Percentiles rank a stretch among this genome's conserved stretches.
These are phyloP conservation scores for Babesia gibsoni DNA, from an alignment of 169 alveolate genomes.

Conservation along the genomic window DNA sequence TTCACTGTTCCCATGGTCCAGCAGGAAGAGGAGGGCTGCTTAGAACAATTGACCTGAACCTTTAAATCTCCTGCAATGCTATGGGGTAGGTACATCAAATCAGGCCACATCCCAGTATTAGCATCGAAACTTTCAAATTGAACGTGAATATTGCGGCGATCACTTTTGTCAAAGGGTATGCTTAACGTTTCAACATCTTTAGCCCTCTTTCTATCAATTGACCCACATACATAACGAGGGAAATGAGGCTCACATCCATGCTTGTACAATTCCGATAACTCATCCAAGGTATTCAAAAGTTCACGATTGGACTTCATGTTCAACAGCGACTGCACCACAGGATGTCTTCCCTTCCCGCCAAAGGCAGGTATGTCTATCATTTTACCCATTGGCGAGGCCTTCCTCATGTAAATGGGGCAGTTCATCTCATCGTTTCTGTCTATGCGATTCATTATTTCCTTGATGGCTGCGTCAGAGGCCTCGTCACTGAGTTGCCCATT, in stretches of 20 bases:
- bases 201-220: constrained; percentile 37
- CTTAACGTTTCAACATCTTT: constrained; percentile 35
- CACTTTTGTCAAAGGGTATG: constrained; percentile 60
- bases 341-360: background rate
- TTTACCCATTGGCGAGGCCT: background rate
- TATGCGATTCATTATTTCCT: background rate
- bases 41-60: constrained; percentile 38
- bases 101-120: constrained; percentile 32
- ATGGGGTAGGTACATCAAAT: constrained; percentile 13
- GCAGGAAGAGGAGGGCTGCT: constrained; percentile 10
- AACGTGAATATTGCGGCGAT: constrained; percentile 48
- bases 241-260: constrained; percentile 65
- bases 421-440: constrained; percentile 1
- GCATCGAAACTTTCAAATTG: constrained; percentile 35
- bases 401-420: background rate
- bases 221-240: constrained; percentile 65
- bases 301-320: constrained; percentile 8
- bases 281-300: constrained; percentile 31
- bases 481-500: constrained; percentile 13
- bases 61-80: constrained; percentile 4
- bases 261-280: constrained; percentile 26
- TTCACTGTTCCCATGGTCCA: constrained; percentile 52
- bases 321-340: background rate
- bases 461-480: constrained; percentile 11
- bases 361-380: no score